These are phyloP conservation scores for Pseudogymnoascus sp. DNA, from an alignment of 2,329 filamentous ascomycete species.

Conservation along the genomic window DNA sequence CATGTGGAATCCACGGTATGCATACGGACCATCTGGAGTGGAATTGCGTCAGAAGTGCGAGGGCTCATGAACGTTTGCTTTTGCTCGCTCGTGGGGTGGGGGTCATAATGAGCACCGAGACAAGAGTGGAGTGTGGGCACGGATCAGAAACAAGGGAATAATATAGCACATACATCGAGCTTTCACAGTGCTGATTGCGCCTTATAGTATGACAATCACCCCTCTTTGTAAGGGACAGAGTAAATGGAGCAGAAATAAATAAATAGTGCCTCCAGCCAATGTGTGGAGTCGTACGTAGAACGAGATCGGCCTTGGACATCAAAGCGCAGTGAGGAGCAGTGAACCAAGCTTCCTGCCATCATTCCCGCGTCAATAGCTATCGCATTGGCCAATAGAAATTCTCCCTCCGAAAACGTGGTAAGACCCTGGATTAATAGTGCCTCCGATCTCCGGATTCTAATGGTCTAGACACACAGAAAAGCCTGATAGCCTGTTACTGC, in stretches of 20 bases:
- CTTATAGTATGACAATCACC: not conserved
- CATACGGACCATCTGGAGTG: not conserved
- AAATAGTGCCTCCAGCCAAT: not conserved
- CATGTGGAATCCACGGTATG: conserved; percentile 12
- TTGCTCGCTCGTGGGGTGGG: not conserved
- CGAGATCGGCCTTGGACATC: not conserved
- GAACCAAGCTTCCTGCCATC: conserved; percentile 4
- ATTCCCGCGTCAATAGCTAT: conserved; percentile 3
- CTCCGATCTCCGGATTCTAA: not conserved
- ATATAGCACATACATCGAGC: not conserved
- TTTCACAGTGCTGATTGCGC: not conserved
- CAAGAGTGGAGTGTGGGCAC: not conserved
- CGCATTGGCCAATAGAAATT: not conserved
- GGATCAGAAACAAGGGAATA: not conserved
- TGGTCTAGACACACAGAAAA: not conserved
- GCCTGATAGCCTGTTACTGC: not conserved
- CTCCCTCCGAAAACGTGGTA: not conserved
- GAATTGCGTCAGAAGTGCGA: not conserved
- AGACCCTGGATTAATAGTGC: conserved; percentile 6
- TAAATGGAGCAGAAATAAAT: not conserved
- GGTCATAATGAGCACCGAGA: conserved; percentile 3
- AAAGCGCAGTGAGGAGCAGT: not conserved
- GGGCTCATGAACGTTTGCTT: not conserved
- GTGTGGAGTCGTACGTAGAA: not conserved
- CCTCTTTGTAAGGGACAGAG: not conserved